phyloP scores from a whole-genome alignment of 2,329 filamentous ascomycete genomes.

The Ophiostoma piceae region DNA sequence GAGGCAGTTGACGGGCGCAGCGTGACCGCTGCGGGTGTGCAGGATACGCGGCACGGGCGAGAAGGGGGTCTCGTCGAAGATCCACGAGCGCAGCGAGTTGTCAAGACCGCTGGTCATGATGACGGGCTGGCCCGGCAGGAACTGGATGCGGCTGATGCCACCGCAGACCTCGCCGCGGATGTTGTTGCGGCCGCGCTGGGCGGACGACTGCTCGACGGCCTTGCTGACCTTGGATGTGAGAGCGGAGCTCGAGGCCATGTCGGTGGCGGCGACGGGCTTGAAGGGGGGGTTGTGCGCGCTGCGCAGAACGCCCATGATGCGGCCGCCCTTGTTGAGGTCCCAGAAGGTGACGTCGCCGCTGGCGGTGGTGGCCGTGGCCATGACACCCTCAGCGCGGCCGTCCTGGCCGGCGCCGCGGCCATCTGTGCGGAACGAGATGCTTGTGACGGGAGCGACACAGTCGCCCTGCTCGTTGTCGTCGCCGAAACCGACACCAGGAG shows the following conservation, averaged over 20 bases:
- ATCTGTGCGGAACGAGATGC: conserved; percentile 86
- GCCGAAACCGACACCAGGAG: conserved; percentile 31
- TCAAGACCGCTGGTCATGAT: conserved; percentile 86
- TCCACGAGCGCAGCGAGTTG: conserved; percentile 93
- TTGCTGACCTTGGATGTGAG: neutral
- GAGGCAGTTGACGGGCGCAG: conserved; percentile 74
- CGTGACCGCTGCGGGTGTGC: conserved; percentile 82
- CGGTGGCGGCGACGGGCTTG: neutral
- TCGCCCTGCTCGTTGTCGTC: conserved; percentile 37
- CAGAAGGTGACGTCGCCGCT: conserved; percentile 91
- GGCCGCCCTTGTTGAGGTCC: conserved; percentile 86
- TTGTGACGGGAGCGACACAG: conserved; percentile 57
- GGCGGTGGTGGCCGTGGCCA: conserved; percentile 77
- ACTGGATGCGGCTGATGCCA: conserved; percentile 82
- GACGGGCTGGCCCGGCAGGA: conserved; percentile 81
- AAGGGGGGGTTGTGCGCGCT: conserved; percentile 79
- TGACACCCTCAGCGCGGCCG: conserved; percentile 78
- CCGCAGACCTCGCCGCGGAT: conserved; percentile 41
- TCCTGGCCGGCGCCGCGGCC: conserved; percentile 82
- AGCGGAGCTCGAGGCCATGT: neutral
- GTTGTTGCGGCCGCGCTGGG: conserved; percentile 33
- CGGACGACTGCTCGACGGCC: conserved; percentile 22
- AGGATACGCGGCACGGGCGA: conserved; percentile 79
- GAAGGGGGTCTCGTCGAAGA: conserved; percentile 89
- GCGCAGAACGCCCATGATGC: conserved; percentile 78